Evolutionary conservation across 352 stramenopile species (phyloP), one percentile per base, ranked within the genome.

Genomic region (Globisporangium lucens): DNA sequence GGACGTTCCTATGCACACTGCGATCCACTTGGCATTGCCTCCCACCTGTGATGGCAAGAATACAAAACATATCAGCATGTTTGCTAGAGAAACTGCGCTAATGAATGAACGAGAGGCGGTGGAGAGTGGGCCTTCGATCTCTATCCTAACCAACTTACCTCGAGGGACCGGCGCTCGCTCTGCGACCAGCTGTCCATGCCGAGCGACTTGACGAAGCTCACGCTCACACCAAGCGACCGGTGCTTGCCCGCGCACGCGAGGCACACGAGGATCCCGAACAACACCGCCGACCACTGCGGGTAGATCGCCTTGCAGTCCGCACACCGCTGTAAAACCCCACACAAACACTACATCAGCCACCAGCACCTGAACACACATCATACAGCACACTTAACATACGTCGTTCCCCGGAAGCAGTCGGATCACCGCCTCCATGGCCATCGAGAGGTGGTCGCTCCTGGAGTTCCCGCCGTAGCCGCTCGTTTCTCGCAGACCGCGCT

Each of bases 121-220:
- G 41, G 4, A 51, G 43, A 22, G 4, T 51, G 5, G 6, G 4
- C 17, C 41, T 22, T 22, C 30, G 15, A n/a, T 41, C 15, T 17
- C 10, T 27, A 20, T 17, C 7, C 49, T 20, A 33, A 12, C 29
- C 46, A 27, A 8, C 57, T 29, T 20, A 81, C 65, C 69, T 93
- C 82, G n/a, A 95, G 71, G 17, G 73, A 67, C 22, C 79, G 75
- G 12, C 80, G 72, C 60, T 95, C 84, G 4, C 27, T 73, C 8
- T 61, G 22, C 9, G 82, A 79, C 86, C 88, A 96, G 9, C 69
- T 76, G 65, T 96, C 88, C 85, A 96, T 94, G 17, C 67, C 73
- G 10, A 96, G 59, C 9, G 86, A 94, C 77, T 94, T 93, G 74
- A 96, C 86, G 66, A 94, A 91, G 72, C 85, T 94, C 61, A 83